Evolutionary conservation across 164 flowering plant species (phyloP).

Genomic region (Macadamia tetraphylla): DNA sequence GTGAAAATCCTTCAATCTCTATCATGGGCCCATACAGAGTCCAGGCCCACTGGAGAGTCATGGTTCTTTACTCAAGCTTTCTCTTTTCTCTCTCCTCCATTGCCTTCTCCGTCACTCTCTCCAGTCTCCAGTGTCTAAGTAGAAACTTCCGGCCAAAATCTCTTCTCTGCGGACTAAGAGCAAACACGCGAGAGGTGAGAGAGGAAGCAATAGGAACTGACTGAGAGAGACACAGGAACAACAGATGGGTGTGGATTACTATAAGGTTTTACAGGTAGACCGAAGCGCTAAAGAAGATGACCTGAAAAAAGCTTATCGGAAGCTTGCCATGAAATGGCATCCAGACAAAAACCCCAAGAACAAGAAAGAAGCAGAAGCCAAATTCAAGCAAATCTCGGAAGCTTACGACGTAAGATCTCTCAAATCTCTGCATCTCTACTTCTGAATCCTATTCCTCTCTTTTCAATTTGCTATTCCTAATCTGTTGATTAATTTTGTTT

Average conservation of each 20-base stretch:
- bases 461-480: neutral
- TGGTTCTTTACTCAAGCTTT: too few relatives aligned
- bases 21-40: too few relatives aligned
- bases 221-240: neutral
- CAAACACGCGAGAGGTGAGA: neutral
- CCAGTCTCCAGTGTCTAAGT: too few relatives aligned
- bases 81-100: too few relatives aligned
- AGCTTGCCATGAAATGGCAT: constrained; percentile 13
- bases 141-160: neutral
- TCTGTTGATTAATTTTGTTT: neutral
- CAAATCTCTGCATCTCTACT: neutral
- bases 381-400: constrained; percentile 11
- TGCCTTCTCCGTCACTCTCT: too few relatives aligned
- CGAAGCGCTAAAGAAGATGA: constrained; percentile 10
- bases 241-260: constrained; percentile 19
- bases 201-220: neutral
- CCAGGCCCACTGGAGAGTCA: too few relatives aligned
- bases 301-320: constrained; percentile 8
- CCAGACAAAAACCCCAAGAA: constrained; percentile 12
- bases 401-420: constrained; percentile 5
- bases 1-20: too few relatives aligned
- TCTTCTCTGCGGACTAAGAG: neutral
- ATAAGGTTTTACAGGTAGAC: constrained; percentile 8
- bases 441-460: neutral
- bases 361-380: constrained; percentile 13